Evolutionary conservation across 2,329 filamentous ascomycete genomes (phyloP), one percentile per base, ranked within the genome.

Genomic region (Calonectria honghensis): DNA sequence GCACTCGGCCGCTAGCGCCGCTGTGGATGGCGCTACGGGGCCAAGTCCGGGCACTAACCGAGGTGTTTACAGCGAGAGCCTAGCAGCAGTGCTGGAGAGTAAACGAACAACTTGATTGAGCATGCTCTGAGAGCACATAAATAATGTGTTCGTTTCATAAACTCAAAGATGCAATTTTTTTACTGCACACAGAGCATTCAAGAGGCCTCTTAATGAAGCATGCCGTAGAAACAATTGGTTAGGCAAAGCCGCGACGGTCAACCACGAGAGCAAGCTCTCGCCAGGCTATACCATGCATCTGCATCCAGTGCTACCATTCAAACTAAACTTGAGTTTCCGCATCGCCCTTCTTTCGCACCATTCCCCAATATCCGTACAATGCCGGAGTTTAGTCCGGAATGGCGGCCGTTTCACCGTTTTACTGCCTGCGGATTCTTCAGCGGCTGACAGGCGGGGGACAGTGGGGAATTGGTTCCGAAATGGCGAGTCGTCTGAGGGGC

Each of bases 1-100:
- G 50, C 24, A 51, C 13, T 69, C 71, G 71, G 71, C 66, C 66
- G 66, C 32, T n/a, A 51, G 14, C 50, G 35, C 66, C 71, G 71
- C 54, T 51, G 50, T 35, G 39, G 50, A 20, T 37, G 39, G 27
- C 66, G 59, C 71, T 73, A 73, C 65, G 65, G 65, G 45, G 65
- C 52, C 63, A 68, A 57, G 45, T 59, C 71, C 70, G 70, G 24
- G 37, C 41, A 18, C 64, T 39, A 61, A 45, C 63, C 52, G 63
- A 51, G 63, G 69, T 39, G 24, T 32, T 6, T 14, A n/a, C 48
- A 51, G 32, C 32, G 7, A 29, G 27, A 52, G 16, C 29, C 2
- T 48, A 6, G 63, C 24, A 10, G 18, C 45, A 29, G 32, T 31
- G 18, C 6, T 20, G 35, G 35, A 27, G 24, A 27, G 6, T n/a